phyloP scores from a whole-genome alignment of 139 green algal genomes.

The Dunaliella primolecta region DNA sequence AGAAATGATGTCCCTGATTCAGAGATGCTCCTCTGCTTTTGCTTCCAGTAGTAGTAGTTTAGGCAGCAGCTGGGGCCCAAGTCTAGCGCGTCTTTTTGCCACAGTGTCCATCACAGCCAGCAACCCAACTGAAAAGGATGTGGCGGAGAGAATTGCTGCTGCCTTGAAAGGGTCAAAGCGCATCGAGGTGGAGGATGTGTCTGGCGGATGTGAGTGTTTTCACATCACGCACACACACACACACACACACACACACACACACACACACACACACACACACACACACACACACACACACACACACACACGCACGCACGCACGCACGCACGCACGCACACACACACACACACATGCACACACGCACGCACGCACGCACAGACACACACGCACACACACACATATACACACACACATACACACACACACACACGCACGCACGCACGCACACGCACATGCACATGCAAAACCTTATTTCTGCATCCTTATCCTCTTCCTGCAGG shows the following conservation, averaged over 20 bases:
- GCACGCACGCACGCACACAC: neutral
- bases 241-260: constrained; percentile 3
- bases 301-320: neutral
- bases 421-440: neutral
- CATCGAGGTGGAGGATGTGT: constrained; percentile 49
- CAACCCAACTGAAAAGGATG: constrained; percentile 28
- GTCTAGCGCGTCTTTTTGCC: neutral
- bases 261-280: neutral
- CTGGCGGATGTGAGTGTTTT: constrained; percentile 55
- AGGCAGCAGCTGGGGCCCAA: neutral
- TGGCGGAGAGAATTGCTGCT: constrained; percentile 37
- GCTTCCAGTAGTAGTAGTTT: too few species aligned
- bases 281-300: neutral
- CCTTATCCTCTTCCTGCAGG: too few species aligned
- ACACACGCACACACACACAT: neutral
- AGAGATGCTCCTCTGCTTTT: neutral
- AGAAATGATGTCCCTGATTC: neutral
- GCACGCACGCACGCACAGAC: neutral
- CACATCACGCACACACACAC: constrained; percentile 36
- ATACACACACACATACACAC: neutral
- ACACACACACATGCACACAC: constrained; percentile 10
- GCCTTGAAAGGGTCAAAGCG: constrained; percentile 20
- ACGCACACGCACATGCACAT: neutral
- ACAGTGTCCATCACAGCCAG: neutral
- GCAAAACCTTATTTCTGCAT: too few species aligned